Evolutionary conservation across 192 early-diverging fungal genomes (phyloP).

Genomic region (Entrophospora sp.): DNA sequence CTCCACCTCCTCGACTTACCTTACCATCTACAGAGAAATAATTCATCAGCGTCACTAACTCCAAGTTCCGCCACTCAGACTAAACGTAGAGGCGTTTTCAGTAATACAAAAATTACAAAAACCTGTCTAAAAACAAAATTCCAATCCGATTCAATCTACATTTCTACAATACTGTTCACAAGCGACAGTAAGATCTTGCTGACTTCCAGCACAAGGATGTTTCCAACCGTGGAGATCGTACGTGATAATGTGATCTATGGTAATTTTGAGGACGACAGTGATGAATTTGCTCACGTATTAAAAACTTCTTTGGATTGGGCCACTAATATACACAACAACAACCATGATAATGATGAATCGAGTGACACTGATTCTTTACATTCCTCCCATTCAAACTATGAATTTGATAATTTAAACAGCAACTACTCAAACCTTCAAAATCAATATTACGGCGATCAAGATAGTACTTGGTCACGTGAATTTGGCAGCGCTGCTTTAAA

Average conservation of each 20-base stretch:
- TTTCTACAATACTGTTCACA: slow-evolving; percentile 30
- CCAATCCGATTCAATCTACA: slow-evolving; percentile 33
- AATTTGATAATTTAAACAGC: neutral
- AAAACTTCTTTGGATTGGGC: slow-evolving; percentile 29
- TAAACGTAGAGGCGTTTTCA: slow-evolving; percentile 17
- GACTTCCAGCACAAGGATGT: slow-evolving; percentile 16
- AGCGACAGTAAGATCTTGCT: slow-evolving; percentile 36
- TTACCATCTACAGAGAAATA: neutral
- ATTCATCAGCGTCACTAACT: neutral
- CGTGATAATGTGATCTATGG: slow-evolving; percentile 15
- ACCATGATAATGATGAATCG: slow-evolving; percentile 6
- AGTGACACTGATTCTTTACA: slow-evolving; percentile 19
- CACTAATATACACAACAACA: slow-evolving; percentile 4
- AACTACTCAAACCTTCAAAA: neutral
- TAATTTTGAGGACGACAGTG: slow-evolving; percentile 20
- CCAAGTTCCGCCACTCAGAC: neutral
- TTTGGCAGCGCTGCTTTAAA: slow-evolving; percentile 20
- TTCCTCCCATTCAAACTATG: slow-evolving; percentile 12
- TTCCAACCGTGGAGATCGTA: slow-evolving; percentile 17
- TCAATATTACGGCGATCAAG: slow-evolving; percentile 20
- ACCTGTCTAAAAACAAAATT: slow-evolving; percentile 20
- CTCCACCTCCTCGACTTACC: too few relatives aligned
- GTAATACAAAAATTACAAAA: slow-evolving; percentile 13
- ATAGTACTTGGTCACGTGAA: slow-evolving; percentile 1
- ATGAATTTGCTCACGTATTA: slow-evolving; percentile 25